These are phyloP conservation scores for Eucalyptus curtisii DNA, from an alignment of 345 rosid genomes.

Conservation along the genomic window DNA sequence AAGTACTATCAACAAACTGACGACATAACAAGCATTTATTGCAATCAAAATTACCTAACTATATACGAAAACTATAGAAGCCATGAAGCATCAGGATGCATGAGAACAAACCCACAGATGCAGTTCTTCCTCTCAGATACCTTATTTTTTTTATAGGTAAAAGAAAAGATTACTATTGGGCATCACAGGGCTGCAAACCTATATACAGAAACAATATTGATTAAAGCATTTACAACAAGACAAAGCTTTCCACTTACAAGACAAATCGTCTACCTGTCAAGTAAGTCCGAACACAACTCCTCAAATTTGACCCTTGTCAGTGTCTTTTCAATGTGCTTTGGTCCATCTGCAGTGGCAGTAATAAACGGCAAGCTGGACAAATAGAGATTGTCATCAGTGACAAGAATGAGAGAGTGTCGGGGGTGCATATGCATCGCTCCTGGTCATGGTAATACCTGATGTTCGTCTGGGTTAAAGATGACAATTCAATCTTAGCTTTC, in stretches of 20 bases:
- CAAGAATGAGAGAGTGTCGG: not conserved
- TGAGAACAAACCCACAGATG: not conserved
- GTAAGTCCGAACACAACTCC: conserved; percentile 81
- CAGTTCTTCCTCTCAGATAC: not conserved
- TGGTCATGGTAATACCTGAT: conserved; percentile 21
- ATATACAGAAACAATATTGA: not conserved
- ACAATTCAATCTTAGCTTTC: conserved; percentile 96
- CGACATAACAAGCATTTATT: not conserved
- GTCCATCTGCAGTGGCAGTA: conserved; percentile 98
- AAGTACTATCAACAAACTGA: not conserved
- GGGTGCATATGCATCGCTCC: not conserved
- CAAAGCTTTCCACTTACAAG: not conserved
- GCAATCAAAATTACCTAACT: not conserved
- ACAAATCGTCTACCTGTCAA: conserved; percentile 35
- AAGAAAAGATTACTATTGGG: not conserved
- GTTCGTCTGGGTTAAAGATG: conserved; percentile 83
- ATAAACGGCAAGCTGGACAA: conserved; percentile 82
- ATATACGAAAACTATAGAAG: not conserved
- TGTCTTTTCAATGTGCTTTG: conserved; percentile 91
- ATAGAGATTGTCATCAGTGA: conserved; percentile 13
- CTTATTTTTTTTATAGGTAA: not conserved
- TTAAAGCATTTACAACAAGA: not conserved
- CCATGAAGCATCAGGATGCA: not conserved
- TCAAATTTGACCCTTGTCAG: conserved; percentile 90
- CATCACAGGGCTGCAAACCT: not conserved